Percentiles rank a stretch among this genome's conserved stretches.
phyloP scores from a whole-genome alignment of 805 yeast genomes.

The Komagataella phaffii region DNA sequence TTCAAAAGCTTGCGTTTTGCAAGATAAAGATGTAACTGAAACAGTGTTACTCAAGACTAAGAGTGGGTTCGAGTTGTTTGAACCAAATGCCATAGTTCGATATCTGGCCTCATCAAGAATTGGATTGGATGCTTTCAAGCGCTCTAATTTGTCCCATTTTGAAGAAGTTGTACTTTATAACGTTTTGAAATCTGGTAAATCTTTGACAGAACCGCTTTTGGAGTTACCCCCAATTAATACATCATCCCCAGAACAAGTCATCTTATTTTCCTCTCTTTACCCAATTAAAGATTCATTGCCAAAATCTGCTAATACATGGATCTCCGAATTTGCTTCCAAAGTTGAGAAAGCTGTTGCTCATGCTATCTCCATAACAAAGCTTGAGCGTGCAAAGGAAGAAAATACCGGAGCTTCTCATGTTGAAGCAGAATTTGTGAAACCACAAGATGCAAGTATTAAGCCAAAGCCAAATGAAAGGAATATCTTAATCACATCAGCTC shows the following conservation, averaged over 20 bases:
- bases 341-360: slow-evolving; percentile 30
- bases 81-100: slow-evolving; percentile 59
- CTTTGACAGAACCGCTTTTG: slow-evolving; percentile 1
- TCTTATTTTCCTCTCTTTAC: slow-evolving; percentile 45
- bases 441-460: slow-evolving; percentile 24
- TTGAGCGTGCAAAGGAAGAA: slow-evolving; percentile 24
- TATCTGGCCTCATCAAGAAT: slow-evolving; percentile 26
- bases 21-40: slow-evolving; percentile 1
- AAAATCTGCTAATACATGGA: slow-evolving; percentile 20
- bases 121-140: slow-evolving; percentile 16
- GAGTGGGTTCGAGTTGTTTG: slow-evolving; percentile 35
- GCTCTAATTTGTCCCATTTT: slow-evolving; percentile 18
- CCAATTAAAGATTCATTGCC: slow-evolving; percentile 19
- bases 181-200: slow-evolving; percentile 21
- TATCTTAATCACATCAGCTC: slow-evolving; percentile 84
- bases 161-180: slow-evolving; percentile 33
- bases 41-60: slow-evolving; percentile 9
- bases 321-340: slow-evolving; percentile 22
- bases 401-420: slow-evolving; percentile 24
- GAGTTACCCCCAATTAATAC: slow-evolving; percentile 15
- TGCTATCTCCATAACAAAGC: slow-evolving; percentile 31
- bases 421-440: slow-evolving; percentile 7
- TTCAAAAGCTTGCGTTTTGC: background rate
- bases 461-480: slow-evolving; percentile 71
- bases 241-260: slow-evolving; percentile 36